Base-by-base conservation (phyloP, 1,284 basidiomycete genomes). In the Singerocomus inundabilis region DNA sequence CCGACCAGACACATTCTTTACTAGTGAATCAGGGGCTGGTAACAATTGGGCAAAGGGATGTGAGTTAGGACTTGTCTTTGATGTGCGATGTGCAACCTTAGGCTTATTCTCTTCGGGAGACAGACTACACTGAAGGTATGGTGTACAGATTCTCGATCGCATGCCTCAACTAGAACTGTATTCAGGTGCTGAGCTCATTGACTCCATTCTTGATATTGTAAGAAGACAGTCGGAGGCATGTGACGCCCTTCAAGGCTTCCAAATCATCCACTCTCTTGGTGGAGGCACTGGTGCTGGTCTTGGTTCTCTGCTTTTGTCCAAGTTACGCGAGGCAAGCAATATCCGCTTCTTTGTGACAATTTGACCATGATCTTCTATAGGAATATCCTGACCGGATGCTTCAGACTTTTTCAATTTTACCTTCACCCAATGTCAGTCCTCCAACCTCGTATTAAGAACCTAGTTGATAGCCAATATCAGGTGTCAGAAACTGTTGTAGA, bases 401-500 rank as follows among this genome's bases (percentile, higher is more conserved):
- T 49, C 81, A 91, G 16, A 97, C 95, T 0, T 98, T 93, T 67
- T 96, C 93, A 1, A 79, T 98, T 52, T 74, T 98, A 18, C 95
- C 95, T 2, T 91, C 91, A 31, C 93, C 95, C 3, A 93, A 93
- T 70, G 86, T 84, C 46, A 49, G 73, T 62, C 12, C n/a, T 26
- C 31, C 15, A 44, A 29, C 9, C 30, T 35, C 41, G 35, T 31
- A 46, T 48, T 30, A 37, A 30, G n/a, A 36, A 30, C 3, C 8
- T 6, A 41, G 16, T 56, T 66, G 33, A 68, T 46, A 38, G 2
- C 13, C 9, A 21, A 18, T 18, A 29, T 38, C 57, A 87, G 80
- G 92, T 97, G 6, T 96, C 93, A 1, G 95, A 98, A 70, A 98
- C 95, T 1, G 86, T 98, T 48, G 93, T 98, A 32, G 95, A 98